Base-by-base conservation (phyloP, 1,139 yeast genomes). In the Pichia norvegensis region DNA sequence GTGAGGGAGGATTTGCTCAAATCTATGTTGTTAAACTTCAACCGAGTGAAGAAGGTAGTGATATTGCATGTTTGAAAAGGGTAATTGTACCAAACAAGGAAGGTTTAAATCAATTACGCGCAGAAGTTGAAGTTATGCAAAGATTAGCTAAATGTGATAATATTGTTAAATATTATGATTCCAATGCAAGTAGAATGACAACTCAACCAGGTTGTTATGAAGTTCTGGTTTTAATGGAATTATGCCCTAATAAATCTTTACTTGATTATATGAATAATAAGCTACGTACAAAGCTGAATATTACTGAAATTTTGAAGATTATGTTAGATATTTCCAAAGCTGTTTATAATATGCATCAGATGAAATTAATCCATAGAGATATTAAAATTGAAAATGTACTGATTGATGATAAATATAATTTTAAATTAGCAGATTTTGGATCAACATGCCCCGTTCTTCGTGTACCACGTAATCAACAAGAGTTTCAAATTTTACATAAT, bases 101-200 rank as follows among this genome's bases (percentile, higher is more conserved):
- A 20, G 85, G 85, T 6, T 67, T 84, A 54, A 79, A 78, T 55
- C 73, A 73, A 45, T 65, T 83, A 46, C 65, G 94, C 39, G 83
- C 81, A 43, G 94, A 84, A 58, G 94, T 84, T 14, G 90, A 83
- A 51, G 87, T 85, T 3, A 84, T 84, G 94, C 86, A 82, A 61
- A 67, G 77, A 38, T 65, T 84, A 49, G 69, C 78, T 47, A 70
- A 73, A 39, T 74, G 77, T 39, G 66, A 74, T 46, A 72, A 74
- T 58, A 78, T 82, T 42, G 95, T 84, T 17, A 71, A 74, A 41
- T 82, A 83, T 58, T 80, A 75, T 51, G 95, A 84, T 59, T 81
- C 90, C 1, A 85, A 84, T 61, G 95, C 95, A 4, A 80, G 83
- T 44, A 69, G 85, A 49, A 67, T 80, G 49, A 43, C 49, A 10